Evolutionary conservation across 495 filamentous ascomycete species (phyloP).

Genomic region (Penicillium dipodomyicola): DNA sequence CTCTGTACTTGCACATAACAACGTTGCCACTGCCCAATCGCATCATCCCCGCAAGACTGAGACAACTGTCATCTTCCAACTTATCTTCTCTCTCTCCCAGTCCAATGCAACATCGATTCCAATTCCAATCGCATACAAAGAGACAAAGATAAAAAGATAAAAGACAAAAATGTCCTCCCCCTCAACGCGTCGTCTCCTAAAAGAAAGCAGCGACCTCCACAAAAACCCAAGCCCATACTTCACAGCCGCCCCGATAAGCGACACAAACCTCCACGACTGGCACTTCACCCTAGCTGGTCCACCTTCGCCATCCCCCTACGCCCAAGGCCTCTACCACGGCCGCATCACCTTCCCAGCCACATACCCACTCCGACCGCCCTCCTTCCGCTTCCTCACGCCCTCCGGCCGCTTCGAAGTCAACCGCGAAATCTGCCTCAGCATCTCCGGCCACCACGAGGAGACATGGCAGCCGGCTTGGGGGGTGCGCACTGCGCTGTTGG

Average conservation of each 20-base stretch:
- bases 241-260: slow-evolving; percentile 70
- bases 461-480: slow-evolving; percentile 99
- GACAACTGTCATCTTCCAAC: too few species aligned
- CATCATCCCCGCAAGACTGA: too few species aligned
- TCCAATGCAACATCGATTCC: neutral
- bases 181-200: slow-evolving; percentile 55
- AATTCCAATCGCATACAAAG: neutral
- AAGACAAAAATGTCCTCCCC: slow-evolving; percentile 33
- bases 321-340: slow-evolving; percentile 85
- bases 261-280: slow-evolving; percentile 95
- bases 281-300: slow-evolving; percentile 97
- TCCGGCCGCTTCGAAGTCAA: slow-evolving; percentile 94
- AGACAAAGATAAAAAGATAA: slow-evolving; percentile 7
- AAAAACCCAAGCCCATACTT: slow-evolving; percentile 75
- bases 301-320: slow-evolving; percentile 72
- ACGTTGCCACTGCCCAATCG: too few species aligned
- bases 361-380: slow-evolving; percentile 87
- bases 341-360: slow-evolving; percentile 85
- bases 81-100: neutral
- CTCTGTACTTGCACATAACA: too few species aligned
- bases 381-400: slow-evolving; percentile 91
- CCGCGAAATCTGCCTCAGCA: slow-evolving; percentile 92
- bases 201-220: slow-evolving; percentile 83
- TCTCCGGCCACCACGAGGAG: slow-evolving; percentile 94
- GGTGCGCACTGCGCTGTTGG: slow-evolving; percentile 61